Evolutionary conservation across 208 protist genomes (phyloP).

Genomic region (Sergeia podlipaevii): DNA sequence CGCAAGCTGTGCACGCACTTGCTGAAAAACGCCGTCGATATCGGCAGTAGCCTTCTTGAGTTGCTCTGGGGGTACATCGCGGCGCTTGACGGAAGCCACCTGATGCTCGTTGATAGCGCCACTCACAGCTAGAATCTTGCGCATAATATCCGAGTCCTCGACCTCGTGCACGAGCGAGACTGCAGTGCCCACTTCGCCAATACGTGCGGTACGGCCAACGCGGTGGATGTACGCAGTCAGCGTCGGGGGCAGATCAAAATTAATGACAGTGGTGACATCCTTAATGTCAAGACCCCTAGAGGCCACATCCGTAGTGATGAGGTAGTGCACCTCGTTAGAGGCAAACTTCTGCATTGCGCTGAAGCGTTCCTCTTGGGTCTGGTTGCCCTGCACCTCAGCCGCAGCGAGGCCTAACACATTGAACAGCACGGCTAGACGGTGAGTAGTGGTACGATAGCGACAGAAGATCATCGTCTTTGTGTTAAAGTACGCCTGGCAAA

Average conservation of each 20-base stretch:
- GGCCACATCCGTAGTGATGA: slow-evolving; percentile 91
- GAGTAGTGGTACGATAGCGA: slow-evolving; percentile 76
- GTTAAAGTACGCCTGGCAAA: slow-evolving; percentile 75
- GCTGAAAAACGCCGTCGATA: slow-evolving; percentile 47
- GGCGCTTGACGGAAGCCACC: slow-evolving; percentile 44
- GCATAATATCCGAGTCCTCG: slow-evolving; percentile 81
- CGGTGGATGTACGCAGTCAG: slow-evolving; percentile 99
- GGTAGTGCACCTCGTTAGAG: slow-evolving; percentile 65
- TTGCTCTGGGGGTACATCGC: slow-evolving; percentile 23
- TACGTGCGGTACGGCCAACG: slow-evolving; percentile 97
- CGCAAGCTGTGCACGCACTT: slow-evolving; percentile 52
- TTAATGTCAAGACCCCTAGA: slow-evolving; percentile 97
- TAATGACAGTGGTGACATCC: slow-evolving; percentile 95
- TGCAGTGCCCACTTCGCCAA: slow-evolving; percentile 89
- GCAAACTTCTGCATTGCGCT: slow-evolving; percentile 77
- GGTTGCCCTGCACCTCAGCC: slow-evolving; percentile 84
- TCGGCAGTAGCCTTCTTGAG: slow-evolving; percentile 9
- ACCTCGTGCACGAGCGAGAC: slow-evolving; percentile 94
- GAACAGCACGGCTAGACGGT: slow-evolving; percentile 81
- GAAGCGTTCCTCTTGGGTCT: slow-evolving; percentile 85
- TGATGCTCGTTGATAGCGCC: slow-evolving; percentile 71
- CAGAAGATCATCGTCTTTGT: slow-evolving; percentile 88
- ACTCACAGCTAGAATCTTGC: slow-evolving; percentile 84
- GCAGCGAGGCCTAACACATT: slow-evolving; percentile 56
- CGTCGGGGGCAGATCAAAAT: slow-evolving; percentile 96